Evolutionary conservation across 257 asterid species (phyloP).

Genomic region (Salvia splendens): DNA sequence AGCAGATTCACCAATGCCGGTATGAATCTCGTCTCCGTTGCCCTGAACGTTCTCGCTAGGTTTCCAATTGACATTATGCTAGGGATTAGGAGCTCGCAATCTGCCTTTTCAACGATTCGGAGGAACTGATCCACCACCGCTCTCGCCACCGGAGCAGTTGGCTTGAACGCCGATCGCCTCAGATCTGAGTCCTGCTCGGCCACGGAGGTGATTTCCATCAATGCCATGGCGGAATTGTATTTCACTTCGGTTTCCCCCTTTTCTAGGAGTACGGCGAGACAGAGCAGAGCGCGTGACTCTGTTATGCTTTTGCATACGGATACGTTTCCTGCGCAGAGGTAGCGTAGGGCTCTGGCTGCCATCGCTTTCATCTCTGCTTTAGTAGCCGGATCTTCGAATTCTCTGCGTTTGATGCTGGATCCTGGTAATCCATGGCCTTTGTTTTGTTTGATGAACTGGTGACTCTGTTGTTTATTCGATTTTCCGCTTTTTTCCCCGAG

Average conservation of each 20-base stretch:
- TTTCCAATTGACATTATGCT: conserved; percentile 69
- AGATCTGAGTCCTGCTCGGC: conserved; percentile 57
- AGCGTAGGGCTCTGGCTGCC: too few relatives aligned
- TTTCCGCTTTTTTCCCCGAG: conserved; percentile 16
- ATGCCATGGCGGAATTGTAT: conserved; percentile 42
- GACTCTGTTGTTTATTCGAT: conserved; percentile 7
- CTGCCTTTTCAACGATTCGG: conserved; percentile 39
- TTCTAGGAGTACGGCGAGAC: conserved; percentile 29
- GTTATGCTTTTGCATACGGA: conserved; percentile 54
- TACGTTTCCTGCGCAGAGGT: conserved; percentile 58
- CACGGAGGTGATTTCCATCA: conserved; percentile 74
- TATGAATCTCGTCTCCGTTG: conserved; percentile 67
- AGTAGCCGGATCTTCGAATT: conserved; percentile 50
- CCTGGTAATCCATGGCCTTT: conserved; percentile 41
- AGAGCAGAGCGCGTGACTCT: conserved; percentile 58
- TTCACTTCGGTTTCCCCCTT: too few relatives aligned
- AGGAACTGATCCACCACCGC: conserved; percentile 46
- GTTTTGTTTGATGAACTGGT: conserved; percentile 13
- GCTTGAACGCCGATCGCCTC: conserved; percentile 70
- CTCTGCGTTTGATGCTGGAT: conserved; percentile 54
- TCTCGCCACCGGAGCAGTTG: conserved; percentile 65
- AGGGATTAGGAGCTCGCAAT: conserved; percentile 59
- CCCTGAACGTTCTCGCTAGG: conserved; percentile 69
- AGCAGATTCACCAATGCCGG: conserved; percentile 60
- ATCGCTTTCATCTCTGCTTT: conserved; percentile 36